These are phyloP conservation scores for Helicocarpus griseus DNA, from an alignment of 2,329 filamentous ascomycete genomes.

Conservation along the genomic window DNA sequence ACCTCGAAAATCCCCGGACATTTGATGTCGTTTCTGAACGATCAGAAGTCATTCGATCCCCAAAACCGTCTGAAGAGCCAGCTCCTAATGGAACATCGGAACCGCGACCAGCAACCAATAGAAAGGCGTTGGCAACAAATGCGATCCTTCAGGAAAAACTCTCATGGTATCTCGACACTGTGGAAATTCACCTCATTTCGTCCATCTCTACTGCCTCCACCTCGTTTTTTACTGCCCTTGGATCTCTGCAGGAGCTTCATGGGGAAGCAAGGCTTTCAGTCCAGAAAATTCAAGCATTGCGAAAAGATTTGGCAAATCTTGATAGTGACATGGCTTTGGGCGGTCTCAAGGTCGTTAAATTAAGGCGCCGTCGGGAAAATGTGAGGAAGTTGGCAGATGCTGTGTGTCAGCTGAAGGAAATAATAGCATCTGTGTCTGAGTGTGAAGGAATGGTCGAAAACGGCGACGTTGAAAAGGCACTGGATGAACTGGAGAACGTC, in stretches of 20 bases:
- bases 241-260: constrained; percentile 82
- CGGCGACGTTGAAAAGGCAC: constrained; percentile 72
- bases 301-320: constrained; percentile 68
- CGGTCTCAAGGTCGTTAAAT: constrained; percentile 75
- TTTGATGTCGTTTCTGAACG: constrained; percentile 96
- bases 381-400: constrained; percentile 71
- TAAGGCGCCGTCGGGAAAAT: constrained; percentile 74
- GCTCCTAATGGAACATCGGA: constrained; percentile 47
- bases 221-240: constrained; percentile 90
- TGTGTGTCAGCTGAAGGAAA: constrained; percentile 68
- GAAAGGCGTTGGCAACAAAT: constrained; percentile 88
- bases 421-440: constrained; percentile 62
- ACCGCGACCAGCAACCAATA: constrained; percentile 17
- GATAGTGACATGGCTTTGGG: constrained; percentile 80
- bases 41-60: constrained; percentile 81
- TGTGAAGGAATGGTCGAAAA: constrained; percentile 76
- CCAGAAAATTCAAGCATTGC: constrained; percentile 67
- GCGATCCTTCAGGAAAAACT: constrained; percentile 96
- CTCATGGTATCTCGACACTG: constrained; percentile 99
- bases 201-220: constrained; percentile 93
- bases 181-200: constrained; percentile 92
- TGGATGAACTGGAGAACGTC: constrained; percentile 65
- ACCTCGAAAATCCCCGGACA: constrained; percentile 86
- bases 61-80: constrained; percentile 44
- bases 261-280: constrained; percentile 89